Conservation (phyloP, 208 protist genomes). For the Wallacemonas sp. region DNA sequence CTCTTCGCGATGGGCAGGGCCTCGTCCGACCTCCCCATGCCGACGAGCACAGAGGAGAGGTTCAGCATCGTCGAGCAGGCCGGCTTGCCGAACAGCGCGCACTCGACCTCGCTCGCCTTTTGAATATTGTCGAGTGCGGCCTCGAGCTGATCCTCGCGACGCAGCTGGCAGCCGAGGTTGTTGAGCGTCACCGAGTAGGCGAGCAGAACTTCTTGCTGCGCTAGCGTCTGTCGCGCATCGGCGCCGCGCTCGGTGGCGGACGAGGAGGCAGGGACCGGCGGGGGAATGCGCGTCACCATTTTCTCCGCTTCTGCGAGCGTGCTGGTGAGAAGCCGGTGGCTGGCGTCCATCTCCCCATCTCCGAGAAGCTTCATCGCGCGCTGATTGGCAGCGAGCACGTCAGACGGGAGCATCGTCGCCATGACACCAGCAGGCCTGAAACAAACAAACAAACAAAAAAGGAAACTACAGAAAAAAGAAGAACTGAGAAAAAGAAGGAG, state of each 20-base stretch:
- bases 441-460: not conserved
- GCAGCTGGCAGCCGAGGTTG: slow-evolving; percentile 82
- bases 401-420: not conserved
- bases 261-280: not conserved
- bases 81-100: slow-evolving; percentile 51
- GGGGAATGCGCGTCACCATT: slow-evolving; percentile 20
- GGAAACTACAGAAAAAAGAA: slow-evolving; percentile 1
- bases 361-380: slow-evolving; percentile 67
- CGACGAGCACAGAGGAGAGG: slow-evolving; percentile 77
- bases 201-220: slow-evolving; percentile 55
- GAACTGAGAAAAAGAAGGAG: slow-evolving; percentile 9
- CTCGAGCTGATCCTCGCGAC: slow-evolving; percentile 42
- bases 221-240: not conserved
- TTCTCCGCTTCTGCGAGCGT: slow-evolving; percentile 36
- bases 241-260: slow-evolving; percentile 5
- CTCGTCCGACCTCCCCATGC: slow-evolving; percentile 43
- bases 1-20: slow-evolving; percentile 67
- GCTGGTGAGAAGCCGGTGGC: slow-evolving; percentile 31
- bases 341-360: slow-evolving; percentile 36
- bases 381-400: slow-evolving; percentile 40
- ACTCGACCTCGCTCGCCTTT: slow-evolving; percentile 59
- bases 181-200: slow-evolving; percentile 72
- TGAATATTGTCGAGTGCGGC: slow-evolving; percentile 56
- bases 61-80: slow-evolving; percentile 90
- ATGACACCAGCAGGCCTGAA: not conserved